Percentiles rank a stretch among this genome's conserved stretches.
Conservation (phyloP, 2,329 filamentous ascomycete genomes). For the Aspergillaceae sp. region DNA sequence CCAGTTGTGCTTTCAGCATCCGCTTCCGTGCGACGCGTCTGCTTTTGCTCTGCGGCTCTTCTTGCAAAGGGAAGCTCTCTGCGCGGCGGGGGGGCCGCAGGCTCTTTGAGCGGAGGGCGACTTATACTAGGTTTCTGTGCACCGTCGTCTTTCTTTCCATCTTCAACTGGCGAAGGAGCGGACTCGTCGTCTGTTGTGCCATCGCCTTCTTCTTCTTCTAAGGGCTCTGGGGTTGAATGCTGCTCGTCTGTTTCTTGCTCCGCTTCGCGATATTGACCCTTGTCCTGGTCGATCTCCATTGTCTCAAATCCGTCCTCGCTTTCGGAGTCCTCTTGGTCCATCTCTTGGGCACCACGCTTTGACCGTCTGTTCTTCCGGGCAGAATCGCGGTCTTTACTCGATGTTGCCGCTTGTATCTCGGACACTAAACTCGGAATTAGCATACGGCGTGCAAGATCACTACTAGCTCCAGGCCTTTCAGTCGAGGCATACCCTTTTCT, state of each 20-base stretch:
- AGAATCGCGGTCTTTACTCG: constrained; percentile 7
- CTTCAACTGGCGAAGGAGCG: background rate
- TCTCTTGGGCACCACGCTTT: constrained; percentile 22
- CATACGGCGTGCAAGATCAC: background rate
- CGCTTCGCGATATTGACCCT: constrained; percentile 4
- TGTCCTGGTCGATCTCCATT: constrained; percentile 26
- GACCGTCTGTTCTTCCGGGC: constrained; percentile 8
- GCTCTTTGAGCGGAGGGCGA: constrained; percentile 6
- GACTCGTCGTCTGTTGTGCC: constrained; percentile 23
- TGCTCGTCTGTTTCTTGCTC: constrained; percentile 19
- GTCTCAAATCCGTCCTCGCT: constrained; percentile 29
- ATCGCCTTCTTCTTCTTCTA: constrained; percentile 24
- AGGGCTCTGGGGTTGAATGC: constrained; percentile 21
- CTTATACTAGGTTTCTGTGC: background rate
- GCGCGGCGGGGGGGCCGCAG: constrained; percentile 27
- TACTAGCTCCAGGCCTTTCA: background rate
- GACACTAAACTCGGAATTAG: constrained; percentile 14
- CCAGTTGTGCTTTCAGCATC: constrained; percentile 21
- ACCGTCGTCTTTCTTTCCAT: background rate
- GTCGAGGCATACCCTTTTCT: constrained; percentile 21
- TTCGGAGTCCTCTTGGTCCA: constrained; percentile 16
- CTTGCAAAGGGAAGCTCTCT: constrained; percentile 36
- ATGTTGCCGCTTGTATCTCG: constrained; percentile 15
- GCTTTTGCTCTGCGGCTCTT: constrained; percentile 6
- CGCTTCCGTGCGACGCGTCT: constrained; percentile 5